Evolutionary conservation across 148 eudicot genomes (phyloP).

Genomic region (Chenopodium quinoa): DNA sequence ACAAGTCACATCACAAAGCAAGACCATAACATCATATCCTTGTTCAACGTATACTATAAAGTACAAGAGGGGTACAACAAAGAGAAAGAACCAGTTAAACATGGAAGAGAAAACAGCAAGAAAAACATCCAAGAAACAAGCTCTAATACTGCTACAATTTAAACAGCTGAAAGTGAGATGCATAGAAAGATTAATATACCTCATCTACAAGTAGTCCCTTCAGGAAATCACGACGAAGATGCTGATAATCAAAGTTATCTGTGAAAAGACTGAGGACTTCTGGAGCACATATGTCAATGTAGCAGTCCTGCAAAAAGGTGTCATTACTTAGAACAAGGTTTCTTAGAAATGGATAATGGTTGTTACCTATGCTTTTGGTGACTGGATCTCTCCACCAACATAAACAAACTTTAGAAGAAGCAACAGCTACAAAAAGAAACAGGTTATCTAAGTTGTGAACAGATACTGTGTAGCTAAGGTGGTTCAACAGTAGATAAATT

Average conservation of each 20-base stretch:
- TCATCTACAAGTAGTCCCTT: constrained; percentile 89
- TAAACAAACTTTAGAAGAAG: not conserved
- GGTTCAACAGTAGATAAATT: not conserved
- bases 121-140: not conserved
- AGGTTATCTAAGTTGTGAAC: not conserved
- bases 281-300: constrained; percentile 84
- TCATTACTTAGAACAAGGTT: not conserved
- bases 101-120: not conserved
- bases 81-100: not conserved
- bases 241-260: constrained; percentile 98
- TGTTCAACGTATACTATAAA: not conserved
- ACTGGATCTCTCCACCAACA: not conserved
- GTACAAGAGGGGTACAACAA: not conserved
- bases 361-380: not conserved
- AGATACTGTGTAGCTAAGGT: not conserved
- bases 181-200: constrained; percentile 43
- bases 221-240: constrained; percentile 90
- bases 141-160: not conserved
- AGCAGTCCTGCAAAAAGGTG: constrained; percentile 69
- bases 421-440: not conserved
- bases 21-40: not conserved
- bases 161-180: not conserved
- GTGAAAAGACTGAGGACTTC: constrained; percentile 89
- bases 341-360: not conserved
- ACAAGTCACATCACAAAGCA: not conserved